Percentiles rank a stretch among this genome's conserved stretches.
These are phyloP conservation scores for Cinnamomum chago DNA, from an alignment of 164 flowering plant species.

Conservation along the genomic window DNA sequence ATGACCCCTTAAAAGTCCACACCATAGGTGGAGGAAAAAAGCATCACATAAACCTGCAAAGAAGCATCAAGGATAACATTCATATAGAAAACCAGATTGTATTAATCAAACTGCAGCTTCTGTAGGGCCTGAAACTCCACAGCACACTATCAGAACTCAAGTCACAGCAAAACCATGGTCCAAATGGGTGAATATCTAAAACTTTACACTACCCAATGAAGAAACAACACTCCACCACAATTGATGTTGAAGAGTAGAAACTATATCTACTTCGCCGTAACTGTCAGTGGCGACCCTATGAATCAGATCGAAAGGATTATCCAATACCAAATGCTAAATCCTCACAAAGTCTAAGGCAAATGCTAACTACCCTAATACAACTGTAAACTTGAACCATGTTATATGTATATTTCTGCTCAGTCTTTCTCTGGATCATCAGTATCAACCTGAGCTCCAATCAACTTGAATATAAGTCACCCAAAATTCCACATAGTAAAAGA, in stretches of 20 bases:
- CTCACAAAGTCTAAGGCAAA: conserved; percentile 1
- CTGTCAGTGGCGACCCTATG: neutral
- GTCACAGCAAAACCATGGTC: neutral
- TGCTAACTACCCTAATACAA: conserved; percentile 8
- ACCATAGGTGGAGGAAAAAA: no score
- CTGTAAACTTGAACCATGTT: conserved; percentile 10
- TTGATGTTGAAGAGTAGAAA: neutral
- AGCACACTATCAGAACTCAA: neutral
- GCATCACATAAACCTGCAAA: no score
- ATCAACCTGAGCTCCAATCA: neutral
- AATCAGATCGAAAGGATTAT: conserved; percentile 2
- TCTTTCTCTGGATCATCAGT: conserved; percentile 21
- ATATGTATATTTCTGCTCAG: conserved; percentile 12
- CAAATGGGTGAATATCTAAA: neutral
- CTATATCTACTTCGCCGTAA: neutral
- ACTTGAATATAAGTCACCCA: neutral
- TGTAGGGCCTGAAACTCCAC: conserved; percentile 4
- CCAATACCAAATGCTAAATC: neutral
- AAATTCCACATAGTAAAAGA: conserved; percentile 3
- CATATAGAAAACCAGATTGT: neutral
- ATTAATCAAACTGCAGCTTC: conserved; percentile 1
- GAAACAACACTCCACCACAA: neutral
- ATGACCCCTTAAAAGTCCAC: no score
- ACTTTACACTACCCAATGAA: neutral
- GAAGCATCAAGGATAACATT: no score